A percentile compares a stretch with the other conserved stretches of the same genome.
Evolutionary conservation across 192 early-diverging fungal species (phyloP).

Genomic region (Coemansia sp.): DNA sequence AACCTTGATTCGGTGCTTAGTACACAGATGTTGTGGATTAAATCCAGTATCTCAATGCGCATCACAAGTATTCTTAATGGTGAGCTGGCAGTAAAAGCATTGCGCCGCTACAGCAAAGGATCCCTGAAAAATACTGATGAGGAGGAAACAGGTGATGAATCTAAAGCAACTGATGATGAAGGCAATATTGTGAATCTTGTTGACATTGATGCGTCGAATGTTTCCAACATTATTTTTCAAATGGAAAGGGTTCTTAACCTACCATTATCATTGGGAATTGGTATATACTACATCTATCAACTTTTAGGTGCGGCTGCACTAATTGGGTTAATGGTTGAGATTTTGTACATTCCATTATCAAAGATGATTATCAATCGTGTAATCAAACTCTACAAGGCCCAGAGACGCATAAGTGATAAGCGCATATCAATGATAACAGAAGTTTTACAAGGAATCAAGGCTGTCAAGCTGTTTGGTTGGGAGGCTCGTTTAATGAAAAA

Average conservation of each 20-base stretch:
- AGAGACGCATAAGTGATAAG: conserved; percentile 66
- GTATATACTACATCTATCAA: conserved; percentile 66
- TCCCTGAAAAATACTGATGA: conserved; percentile 27
- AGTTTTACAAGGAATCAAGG: conserved; percentile 83
- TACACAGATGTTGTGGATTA: conserved; percentile 62
- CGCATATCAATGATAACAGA: conserved; percentile 80
- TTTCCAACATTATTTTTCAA: conserved; percentile 58
- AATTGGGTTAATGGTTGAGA: conserved; percentile 66
- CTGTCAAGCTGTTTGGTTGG: conserved; percentile 91
- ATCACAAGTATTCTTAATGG: conserved; percentile 59
- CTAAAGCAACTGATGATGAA: conserved; percentile 38
- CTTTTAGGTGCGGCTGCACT: conserved; percentile 79
- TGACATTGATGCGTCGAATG: conserved; percentile 30
- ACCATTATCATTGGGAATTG: conserved; percentile 66
- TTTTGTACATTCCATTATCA: conserved; percentile 61
- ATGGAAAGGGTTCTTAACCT: conserved; percentile 61
- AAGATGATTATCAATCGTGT: conserved; percentile 56
- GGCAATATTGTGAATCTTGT: conserved; percentile 31
- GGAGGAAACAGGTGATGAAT: conserved; percentile 5
- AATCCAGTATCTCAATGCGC: conserved; percentile 63
- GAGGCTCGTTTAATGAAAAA: conserved; percentile 69
- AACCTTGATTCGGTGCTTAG: conserved; percentile 37
- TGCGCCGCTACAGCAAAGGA: conserved; percentile 61
- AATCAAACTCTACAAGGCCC: conserved; percentile 56
- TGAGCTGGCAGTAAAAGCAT: conserved; percentile 67